These are phyloP conservation scores for Colletotrichum eleusines DNA, from an alignment of 2,329 filamentous ascomycete species.

Conservation along the genomic window DNA sequence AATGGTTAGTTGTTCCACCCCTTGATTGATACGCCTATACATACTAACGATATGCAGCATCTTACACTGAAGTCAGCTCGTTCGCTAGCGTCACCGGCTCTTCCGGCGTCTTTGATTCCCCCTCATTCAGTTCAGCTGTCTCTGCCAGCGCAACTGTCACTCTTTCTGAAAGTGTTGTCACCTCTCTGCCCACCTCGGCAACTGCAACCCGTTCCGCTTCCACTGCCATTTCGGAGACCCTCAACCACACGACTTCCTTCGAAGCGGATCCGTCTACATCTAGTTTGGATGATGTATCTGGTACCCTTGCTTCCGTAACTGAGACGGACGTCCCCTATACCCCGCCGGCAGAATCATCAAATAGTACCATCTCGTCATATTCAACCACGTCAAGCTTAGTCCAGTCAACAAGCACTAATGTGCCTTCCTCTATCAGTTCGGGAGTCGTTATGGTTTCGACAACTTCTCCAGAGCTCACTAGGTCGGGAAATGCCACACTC, in stretches of 20 bases:
- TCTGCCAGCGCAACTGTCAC: background rate
- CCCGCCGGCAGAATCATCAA: background rate
- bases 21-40: background rate
- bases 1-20: conserved; percentile 6
- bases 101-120: conserved; percentile 2
- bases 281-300: conserved; percentile 7
- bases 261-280: background rate
- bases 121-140: background rate
- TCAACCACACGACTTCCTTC: background rate
- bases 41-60: conserved; percentile 7
- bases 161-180: conserved; percentile 1
- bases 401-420: background rate
- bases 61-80: conserved; percentile 9
- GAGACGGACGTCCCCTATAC: background rate
- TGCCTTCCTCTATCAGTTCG: background rate
- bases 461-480: background rate
- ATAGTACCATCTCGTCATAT: background rate
- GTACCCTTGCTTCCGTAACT: conserved; percentile 21
- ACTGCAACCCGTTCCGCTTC: background rate
- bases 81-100: background rate
- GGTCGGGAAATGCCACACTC: background rate
- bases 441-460: background rate
- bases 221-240: background rate
- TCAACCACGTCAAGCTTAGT: background rate
- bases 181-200: background rate